Conservation (phyloP, 306 rosid species). For the Vicia villosa region DNA sequence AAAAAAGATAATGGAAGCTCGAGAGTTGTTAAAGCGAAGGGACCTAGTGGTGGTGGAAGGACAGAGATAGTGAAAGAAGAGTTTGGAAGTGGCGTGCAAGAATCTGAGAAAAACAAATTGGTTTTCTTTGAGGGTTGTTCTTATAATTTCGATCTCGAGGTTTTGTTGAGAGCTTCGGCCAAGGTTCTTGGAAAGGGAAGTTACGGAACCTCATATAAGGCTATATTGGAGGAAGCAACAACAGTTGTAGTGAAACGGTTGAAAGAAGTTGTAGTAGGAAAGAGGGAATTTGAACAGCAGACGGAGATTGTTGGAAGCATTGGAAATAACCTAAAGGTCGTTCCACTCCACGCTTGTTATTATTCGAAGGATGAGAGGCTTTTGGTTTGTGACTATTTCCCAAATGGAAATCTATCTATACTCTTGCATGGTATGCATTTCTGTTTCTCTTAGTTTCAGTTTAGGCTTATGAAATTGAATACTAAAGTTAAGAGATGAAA, state of each 20-base stretch:
- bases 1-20: slow-evolving; percentile 52
- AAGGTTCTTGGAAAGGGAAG: slow-evolving; percentile 90
- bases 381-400: slow-evolving; percentile 69
- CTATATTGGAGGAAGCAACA: slow-evolving; percentile 78
- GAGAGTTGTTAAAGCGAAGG: slow-evolving; percentile 57
- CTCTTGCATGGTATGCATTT: slow-evolving; percentile 70
- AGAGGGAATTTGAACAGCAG: slow-evolving; percentile 80
- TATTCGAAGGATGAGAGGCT: slow-evolving; percentile 92
- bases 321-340: slow-evolving; percentile 65
- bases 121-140: slow-evolving; percentile 86
- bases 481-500: not conserved
- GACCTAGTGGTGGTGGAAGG: slow-evolving; percentile 64
- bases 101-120: slow-evolving; percentile 79
- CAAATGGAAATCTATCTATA: slow-evolving; percentile 70
- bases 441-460: slow-evolving; percentile 17
- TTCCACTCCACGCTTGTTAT: slow-evolving; percentile 85
- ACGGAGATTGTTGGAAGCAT: slow-evolving; percentile 77
- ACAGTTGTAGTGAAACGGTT: slow-evolving; percentile 87
- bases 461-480: not conserved
- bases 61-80: slow-evolving; percentile 79
- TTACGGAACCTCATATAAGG: slow-evolving; percentile 88
- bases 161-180: slow-evolving; percentile 82
- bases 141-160: slow-evolving; percentile 85
- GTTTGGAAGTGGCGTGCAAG: slow-evolving; percentile 90
- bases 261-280: slow-evolving; percentile 79